Percentiles rank a stretch among this genome's conserved stretches.
phyloP scores from a whole-genome alignment of 1,284 basidiomycete genomes.

The Ustilago sp. region DNA sequence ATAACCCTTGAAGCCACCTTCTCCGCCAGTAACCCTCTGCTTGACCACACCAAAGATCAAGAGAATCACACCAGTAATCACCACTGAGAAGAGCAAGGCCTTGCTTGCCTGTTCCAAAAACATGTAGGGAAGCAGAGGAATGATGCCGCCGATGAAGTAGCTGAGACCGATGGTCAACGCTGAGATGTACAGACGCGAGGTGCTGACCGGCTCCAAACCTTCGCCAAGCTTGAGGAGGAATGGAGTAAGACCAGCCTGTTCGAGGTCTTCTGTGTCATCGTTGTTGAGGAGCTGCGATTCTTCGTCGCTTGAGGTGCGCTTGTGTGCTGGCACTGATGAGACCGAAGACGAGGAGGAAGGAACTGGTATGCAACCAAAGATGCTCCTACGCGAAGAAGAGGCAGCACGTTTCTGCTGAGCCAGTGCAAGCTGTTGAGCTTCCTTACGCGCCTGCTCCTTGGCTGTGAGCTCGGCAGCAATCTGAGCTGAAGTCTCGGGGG shows the following conservation, averaged over 20 bases:
- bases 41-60: conserved; percentile 63
- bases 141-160: conserved; percentile 63
- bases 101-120: conserved; percentile 48
- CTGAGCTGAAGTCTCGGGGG: conserved; percentile 80
- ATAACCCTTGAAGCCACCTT: conserved; percentile 64
- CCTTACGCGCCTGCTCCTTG: conserved; percentile 26
- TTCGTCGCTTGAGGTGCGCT: conserved; percentile 19
- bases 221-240: conserved; percentile 61
- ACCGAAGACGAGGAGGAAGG: conserved; percentile 17
- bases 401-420: conserved; percentile 8
- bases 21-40: conserved; percentile 59
- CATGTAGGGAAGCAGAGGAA: conserved; percentile 64
- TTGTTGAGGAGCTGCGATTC: conserved; percentile 25
- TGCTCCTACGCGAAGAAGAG: conserved; percentile 12
- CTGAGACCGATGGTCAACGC: conserved; percentile 58
- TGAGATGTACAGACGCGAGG: conserved; percentile 57
- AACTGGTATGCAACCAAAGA: conserved; percentile 43
- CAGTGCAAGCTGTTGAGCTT: conserved; percentile 11
- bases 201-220: conserved; percentile 60
- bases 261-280: conserved; percentile 25
- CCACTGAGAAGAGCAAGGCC: conserved; percentile 54
- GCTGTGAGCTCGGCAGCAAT: conserved; percentile 74
- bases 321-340: conserved; percentile 14
- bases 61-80: conserved; percentile 60
- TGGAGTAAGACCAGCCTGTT: conserved; percentile 56